Base-by-base conservation (phyloP, 1,284 basidiomycete species). In the Gomphus sp. region DNA sequence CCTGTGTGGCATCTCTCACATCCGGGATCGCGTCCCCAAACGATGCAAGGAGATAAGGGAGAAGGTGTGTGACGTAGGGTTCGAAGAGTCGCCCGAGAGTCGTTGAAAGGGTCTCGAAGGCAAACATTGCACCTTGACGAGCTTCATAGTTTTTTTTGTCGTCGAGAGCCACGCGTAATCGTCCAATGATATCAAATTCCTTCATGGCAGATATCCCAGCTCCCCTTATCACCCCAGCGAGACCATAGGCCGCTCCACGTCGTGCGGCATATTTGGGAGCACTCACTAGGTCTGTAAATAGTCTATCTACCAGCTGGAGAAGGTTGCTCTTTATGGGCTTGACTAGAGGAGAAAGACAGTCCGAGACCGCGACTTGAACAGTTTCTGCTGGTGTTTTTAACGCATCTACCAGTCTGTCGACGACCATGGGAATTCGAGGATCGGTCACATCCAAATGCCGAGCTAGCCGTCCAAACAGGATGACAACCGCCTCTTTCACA, bases 301-400 rank as follows among this genome's bases (percentile, higher is more conserved):
- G 78, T 62, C 81, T 77, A 60, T 92, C 87, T 52, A 96, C 82
- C 22, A 99, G 78, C 31, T 75, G 73, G 16, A 81, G 75, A n/a
- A 87, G 78, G 48, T 82, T 81, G 0, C 80, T 76, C 56, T 78
- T 76, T 77, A 92, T 89, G 47, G 86, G 74, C 44, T 80, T 80
- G 45, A 96, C 90, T 6, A 99, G 79, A 1, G 94, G 93, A 0
- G 93, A 88, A 9, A 99, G 77, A 75, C 91, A 94, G 62, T 98
- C 97, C 0, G 95, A 92, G 0, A 99, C 94, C 0, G 97, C 96
- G 56, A 93, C 88, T 70, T 99, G 96, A 0, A 99, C 97, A 65
- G 96, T 87, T 71, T 99, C 97, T 0, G 94, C 87, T 0, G 97
- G 97, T 0, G 95, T 99, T 72, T 90, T 90, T 63, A 99, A 78